Evolutionary conservation across 2,329 filamentous ascomycete species (phyloP).

Genomic region (Ilyonectria mors-panacis): DNA sequence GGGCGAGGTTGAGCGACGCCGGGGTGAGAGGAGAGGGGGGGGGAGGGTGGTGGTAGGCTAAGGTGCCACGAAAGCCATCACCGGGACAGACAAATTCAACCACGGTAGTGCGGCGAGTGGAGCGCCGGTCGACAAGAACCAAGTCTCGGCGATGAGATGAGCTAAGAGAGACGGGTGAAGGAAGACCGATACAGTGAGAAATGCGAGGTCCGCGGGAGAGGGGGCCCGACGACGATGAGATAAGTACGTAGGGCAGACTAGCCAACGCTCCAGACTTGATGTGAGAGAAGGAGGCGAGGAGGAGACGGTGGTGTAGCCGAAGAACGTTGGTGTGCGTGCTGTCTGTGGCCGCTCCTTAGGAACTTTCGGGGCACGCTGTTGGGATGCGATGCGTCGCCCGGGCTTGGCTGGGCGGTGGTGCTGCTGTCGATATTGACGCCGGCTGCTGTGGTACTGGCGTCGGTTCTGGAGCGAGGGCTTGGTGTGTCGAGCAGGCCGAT

Average conservation of each 20-base stretch:
- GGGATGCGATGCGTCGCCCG: constrained; percentile 37
- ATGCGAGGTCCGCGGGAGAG: constrained; percentile 39
- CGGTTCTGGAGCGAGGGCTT: constrained; percentile 32
- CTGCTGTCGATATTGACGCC: constrained; percentile 33
- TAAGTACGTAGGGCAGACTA: constrained; percentile 45
- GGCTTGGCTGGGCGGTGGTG: constrained; percentile 33
- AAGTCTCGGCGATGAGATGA: constrained; percentile 40
- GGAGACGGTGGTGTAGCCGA: constrained; percentile 30
- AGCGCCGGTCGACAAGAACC: constrained; percentile 44
- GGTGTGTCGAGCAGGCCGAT: constrained; percentile 43
- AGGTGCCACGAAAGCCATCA: constrained; percentile 55
- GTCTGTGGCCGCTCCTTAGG: constrained; percentile 35
- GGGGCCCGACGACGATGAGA: constrained; percentile 46
- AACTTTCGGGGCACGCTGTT: constrained; percentile 35
- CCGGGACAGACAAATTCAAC: constrained; percentile 48
- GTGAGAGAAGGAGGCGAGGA: constrained; percentile 23
- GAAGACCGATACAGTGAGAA: constrained; percentile 39
- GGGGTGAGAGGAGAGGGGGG: constrained; percentile 52
- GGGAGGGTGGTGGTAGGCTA: constrained; percentile 52
- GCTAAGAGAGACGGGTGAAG: constrained; percentile 42
- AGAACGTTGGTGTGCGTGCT: constrained; percentile 39
- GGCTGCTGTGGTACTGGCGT: constrained; percentile 45
- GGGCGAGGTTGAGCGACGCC: constrained; percentile 49
- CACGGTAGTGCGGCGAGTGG: constrained; percentile 48
- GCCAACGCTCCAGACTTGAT: constrained; percentile 38